Evolutionary conservation across 2,329 filamentous ascomycete species (phyloP), one percentile per base, ranked within the genome.

Genomic region (Fusarium buharicum): DNA sequence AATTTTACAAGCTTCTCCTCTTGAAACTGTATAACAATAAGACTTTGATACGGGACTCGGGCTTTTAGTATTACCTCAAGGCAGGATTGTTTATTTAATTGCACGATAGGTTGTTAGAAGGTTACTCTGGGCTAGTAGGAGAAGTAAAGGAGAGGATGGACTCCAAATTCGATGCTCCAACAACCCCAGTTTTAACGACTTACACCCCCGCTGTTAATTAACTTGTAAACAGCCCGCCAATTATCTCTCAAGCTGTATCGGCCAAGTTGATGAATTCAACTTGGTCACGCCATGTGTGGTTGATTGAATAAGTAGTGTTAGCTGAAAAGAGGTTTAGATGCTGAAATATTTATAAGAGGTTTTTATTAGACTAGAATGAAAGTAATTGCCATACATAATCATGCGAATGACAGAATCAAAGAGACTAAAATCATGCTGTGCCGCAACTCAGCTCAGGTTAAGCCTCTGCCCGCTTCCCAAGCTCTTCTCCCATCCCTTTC

Each of bases 401-500:
- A n/a, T n/a, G n/a, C n/a, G n/a, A n/a, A n/a, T n/a, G n/a, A n/a
- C n/a, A n/a, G n/a, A n/a, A 18, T n/a, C 18, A 14, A 16, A n/a
- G 13, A 36, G n/a, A n/a, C n/a, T 17, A 16, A 14, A 18, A 36
- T 11, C 18, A n/a, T 34, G 17, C 44, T 28, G 17, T 41, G 40
- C 41, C 52, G 51, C 18, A 27, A 7, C n/a, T 18, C 50, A 47
- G 31, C 18, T 37, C 38, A 36, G 38, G 7, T 12, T 22, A 37
- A 49, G 20, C 31, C 36, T 30, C 22, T 20, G 49, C 41, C 41
- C 37, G 49, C 22, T 39, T 30, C 54, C 36, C 24, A 50, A 43
- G 59, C 38, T 43, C 40, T 27, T 33, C 40, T 46, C 30, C 34
- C 20, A 39, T 36, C 46, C 40, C 55, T 52, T 44, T 36, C 46